Evolutionary conservation across 2,329 filamentous ascomycete species (phyloP).

Genomic region (Grosmannia clavigera): DNA sequence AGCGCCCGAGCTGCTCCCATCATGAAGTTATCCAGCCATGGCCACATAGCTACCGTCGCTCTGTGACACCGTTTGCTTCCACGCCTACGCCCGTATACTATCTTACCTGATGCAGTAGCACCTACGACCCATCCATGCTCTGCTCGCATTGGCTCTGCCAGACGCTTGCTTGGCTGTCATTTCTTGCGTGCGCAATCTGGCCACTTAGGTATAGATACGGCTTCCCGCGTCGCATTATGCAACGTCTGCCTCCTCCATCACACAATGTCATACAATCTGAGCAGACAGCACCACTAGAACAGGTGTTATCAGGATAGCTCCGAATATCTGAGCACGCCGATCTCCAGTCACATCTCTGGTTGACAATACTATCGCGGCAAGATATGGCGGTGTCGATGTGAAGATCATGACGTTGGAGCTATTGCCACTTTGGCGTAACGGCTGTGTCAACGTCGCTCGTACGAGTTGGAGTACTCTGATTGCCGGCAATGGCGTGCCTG

Average conservation of each 20-base stretch:
- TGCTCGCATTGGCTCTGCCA: not conserved
- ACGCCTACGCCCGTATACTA: too few relatives aligned
- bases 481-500: not conserved
- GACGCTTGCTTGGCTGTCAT: not conserved
- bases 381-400: not conserved
- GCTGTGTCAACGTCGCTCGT: not conserved
- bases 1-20: too few relatives aligned
- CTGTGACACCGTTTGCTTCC: too few relatives aligned
- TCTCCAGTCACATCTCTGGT: not conserved
- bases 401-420: not conserved
- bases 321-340: not conserved
- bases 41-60: too few relatives aligned
- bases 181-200: not conserved
- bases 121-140: not conserved
- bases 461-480: too few relatives aligned
- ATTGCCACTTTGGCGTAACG: not conserved
- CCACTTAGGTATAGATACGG: not conserved
- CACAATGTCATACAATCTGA: not conserved
- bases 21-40: too few relatives aligned
- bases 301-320: not conserved
- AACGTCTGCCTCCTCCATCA: not conserved
- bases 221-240: not conserved
- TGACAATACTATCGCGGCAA: not conserved
- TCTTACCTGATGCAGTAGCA: too few relatives aligned
- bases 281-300: not conserved